A percentile compares a stretch with the other conserved stretches of the same genome.
These are phyloP conservation scores for Chaetomiaceae sp. DNA, from an alignment of 2,329 filamentous ascomycete genomes.

Conservation along the genomic window DNA sequence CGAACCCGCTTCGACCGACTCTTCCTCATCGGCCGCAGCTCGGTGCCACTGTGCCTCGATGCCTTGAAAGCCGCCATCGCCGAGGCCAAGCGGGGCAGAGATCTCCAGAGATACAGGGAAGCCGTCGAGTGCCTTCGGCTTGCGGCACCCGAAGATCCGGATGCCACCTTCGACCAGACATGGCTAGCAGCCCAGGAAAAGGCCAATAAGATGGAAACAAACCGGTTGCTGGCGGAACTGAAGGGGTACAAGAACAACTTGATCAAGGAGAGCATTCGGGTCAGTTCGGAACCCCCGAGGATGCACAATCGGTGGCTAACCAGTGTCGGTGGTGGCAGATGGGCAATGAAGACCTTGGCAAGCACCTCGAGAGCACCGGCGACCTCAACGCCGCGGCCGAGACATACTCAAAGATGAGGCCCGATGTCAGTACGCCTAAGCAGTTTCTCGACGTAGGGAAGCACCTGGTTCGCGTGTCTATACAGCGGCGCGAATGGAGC, in stretches of 20 bases:
- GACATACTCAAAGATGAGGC: conserved; percentile 79
- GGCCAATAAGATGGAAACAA: conserved; percentile 63
- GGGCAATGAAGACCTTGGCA: conserved; percentile 87
- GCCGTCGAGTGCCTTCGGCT: conserved; percentile 61
- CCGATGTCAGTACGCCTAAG: conserved; percentile 76
- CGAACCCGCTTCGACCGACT: conserved; percentile 78
- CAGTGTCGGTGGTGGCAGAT: conserved; percentile 54
- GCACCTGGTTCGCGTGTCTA: conserved; percentile 68
- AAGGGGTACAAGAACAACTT: conserved; percentile 95
- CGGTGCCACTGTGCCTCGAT: conserved; percentile 69
- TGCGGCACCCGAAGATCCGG: conserved; percentile 61
- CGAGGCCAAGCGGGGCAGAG: conserved; percentile 71
- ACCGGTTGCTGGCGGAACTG: conserved; percentile 76
- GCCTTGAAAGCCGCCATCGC: conserved; percentile 72
- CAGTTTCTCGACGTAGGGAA: conserved; percentile 80
- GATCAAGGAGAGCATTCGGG: conserved; percentile 93
- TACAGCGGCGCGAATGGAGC: conserved; percentile 75
- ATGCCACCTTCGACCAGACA: conserved; percentile 60
- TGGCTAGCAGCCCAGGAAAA: conserved; percentile 70
- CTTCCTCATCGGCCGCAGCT: conserved; percentile 73
- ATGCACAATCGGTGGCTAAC: not conserved
- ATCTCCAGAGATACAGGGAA: conserved; percentile 66
- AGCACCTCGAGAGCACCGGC: conserved; percentile 74
- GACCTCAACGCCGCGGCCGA: conserved; percentile 69
- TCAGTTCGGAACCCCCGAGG: conserved; percentile 37